Evolutionary conservation across 345 rosid genomes (phyloP), one percentile per base, ranked within the genome.

Genomic region (Jatropha curcas): DNA sequence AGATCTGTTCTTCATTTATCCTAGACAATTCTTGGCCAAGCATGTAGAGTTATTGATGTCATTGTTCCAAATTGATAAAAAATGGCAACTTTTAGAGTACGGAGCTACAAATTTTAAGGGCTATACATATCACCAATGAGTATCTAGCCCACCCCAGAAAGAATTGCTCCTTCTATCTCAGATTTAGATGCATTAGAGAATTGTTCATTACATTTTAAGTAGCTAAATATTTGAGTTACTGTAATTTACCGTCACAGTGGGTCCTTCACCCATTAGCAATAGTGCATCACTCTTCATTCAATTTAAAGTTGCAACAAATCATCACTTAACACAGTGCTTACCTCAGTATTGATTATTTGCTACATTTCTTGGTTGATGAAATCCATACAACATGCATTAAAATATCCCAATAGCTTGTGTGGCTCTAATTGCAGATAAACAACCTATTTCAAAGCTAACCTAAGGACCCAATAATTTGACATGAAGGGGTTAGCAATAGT

Each of bases 1-100:
- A 69, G 30, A 55, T 33, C 51, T 56, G 25, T 27, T 69, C 56
- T 53, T 62, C 12, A 6, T 64, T 41, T 64, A 64, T 64, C 34
- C 50, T 43, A 27, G 43, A 43, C 4, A 33, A 17, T 10, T 45
- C 19, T 31, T 19, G 41, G 13, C 33, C 41, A 33, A 60, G 64
- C 11, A 30, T 17, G 43, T 19, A 33, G 22, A 33, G 22, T 16
- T 60, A 39, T 39, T 45, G 16, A 12, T 37, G 51, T 22, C 27
- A 62, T 35, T 39, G 25, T 16, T 39, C 50, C 16, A 41, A 63
- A 39, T 37, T 63, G 19, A 22, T 63, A 39, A n/a, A 63, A 37
- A 11, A 45, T 22, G 14, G 30, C 14, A 22, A 22, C 59, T 55
- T 24, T 12, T 22, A 24, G 1, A 3, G 59, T 24, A 55, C 13